These are phyloP conservation scores for Atractiella rhizophila DNA, from an alignment of 768 basidiomycete genomes.

Conservation along the genomic window DNA sequence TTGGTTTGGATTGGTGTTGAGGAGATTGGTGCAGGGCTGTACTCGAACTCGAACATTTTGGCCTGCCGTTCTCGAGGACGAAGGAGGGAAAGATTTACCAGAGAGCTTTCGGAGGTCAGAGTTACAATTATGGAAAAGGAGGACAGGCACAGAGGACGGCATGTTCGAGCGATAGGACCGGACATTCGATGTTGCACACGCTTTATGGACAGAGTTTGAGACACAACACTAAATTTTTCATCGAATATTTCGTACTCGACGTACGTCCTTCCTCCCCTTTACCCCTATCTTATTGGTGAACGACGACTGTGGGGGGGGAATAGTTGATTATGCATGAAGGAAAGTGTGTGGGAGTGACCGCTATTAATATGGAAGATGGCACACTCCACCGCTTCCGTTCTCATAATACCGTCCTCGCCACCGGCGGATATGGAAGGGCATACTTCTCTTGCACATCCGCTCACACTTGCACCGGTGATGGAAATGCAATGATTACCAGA, in stretches of 20 bases:
- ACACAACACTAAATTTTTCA: slow-evolving; percentile 99
- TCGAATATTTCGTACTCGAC: slow-evolving; percentile 89
- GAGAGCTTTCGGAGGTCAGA: slow-evolving; percentile 96
- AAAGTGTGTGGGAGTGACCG: slow-evolving; percentile 96
- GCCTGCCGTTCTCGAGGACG: slow-evolving; percentile 93
- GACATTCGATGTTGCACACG: slow-evolving; percentile 92
- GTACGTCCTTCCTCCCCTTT: too few relatives aligned
- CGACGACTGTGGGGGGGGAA: too few relatives aligned
- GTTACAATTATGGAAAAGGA: slow-evolving; percentile 85
- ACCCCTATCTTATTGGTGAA: too few relatives aligned
- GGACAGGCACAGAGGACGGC: slow-evolving; percentile 98
- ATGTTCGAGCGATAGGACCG: slow-evolving; percentile 93
- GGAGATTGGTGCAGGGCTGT: slow-evolving; percentile 6
- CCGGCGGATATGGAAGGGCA: slow-evolving; percentile 89
- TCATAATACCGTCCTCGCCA: slow-evolving; percentile 94
- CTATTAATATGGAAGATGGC: slow-evolving; percentile 98
- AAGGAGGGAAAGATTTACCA: slow-evolving; percentile 99
- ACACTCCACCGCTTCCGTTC: slow-evolving; percentile 94
- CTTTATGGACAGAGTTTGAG: slow-evolving; percentile 96
- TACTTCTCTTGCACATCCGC: slow-evolving; percentile 98
- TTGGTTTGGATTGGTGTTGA: neutral
- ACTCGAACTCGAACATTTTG: slow-evolving; percentile 78
- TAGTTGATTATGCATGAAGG: slow-evolving; percentile 34
- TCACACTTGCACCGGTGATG: slow-evolving; percentile 96
- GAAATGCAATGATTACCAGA: slow-evolving; percentile 92